Evolutionary conservation across 331 rosid species (phyloP).

Genomic region (Malus hybrid): DNA sequence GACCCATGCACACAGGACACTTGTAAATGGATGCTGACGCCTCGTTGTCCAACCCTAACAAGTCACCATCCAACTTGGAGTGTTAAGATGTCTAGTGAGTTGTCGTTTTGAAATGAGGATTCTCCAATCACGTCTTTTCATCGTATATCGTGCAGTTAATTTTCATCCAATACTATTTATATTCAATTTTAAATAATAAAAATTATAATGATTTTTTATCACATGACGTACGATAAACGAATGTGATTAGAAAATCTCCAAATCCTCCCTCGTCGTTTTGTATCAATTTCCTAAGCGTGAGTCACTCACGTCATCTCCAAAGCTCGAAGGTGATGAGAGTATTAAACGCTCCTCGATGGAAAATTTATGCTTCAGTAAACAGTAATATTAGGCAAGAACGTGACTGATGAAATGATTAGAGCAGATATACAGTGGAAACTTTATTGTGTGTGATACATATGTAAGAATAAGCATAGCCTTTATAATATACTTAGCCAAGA

Average conservation of each 20-base stretch:
- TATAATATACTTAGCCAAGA: too few species aligned
- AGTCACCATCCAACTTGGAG: constrained; percentile 4
- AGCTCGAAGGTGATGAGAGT: neutral
- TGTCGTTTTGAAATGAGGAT: neutral
- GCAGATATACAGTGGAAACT: neutral
- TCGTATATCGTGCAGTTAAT: too few species aligned
- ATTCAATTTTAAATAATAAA: too few species aligned
- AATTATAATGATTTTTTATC: too few species aligned
- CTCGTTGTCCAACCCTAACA: neutral
- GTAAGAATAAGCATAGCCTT: too few species aligned
- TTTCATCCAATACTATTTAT: too few species aligned
- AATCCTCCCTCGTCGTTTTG: constrained; percentile 9
- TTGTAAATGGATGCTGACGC: constrained; percentile 10
- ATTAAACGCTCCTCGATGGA: too few species aligned
- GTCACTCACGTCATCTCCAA: constrained; percentile 2
- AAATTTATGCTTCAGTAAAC: neutral
- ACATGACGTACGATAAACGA: too few species aligned
- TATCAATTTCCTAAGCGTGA: neutral
- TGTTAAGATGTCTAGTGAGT: neutral
- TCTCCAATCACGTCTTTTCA: too few species aligned
- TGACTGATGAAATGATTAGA: neutral
- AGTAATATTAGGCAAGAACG: neutral
- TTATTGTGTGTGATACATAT: neutral
- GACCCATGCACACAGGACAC: neutral
- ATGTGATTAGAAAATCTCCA: too few species aligned